A percentile compares a stretch with the other conserved stretches of the same genome.
Evolutionary conservation across 2,329 filamentous ascomycete genomes (phyloP).

Genomic region (Trichoderma pleuroti): DNA sequence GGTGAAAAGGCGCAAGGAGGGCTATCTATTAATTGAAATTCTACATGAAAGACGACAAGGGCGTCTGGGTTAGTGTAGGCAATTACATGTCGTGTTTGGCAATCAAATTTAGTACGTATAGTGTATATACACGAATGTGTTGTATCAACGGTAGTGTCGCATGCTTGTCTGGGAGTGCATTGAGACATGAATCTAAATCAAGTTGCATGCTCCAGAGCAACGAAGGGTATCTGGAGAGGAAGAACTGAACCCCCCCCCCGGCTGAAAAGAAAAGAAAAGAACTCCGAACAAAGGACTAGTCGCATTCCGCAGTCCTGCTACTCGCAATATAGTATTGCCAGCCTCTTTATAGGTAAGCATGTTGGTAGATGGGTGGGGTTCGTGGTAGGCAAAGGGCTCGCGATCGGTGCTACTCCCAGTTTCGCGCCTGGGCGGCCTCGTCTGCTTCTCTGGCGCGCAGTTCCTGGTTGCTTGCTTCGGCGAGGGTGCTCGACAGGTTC

Average conservation of each 20-base stretch:
- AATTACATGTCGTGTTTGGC: background rate
- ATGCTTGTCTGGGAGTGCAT: background rate
- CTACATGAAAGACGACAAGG: background rate
- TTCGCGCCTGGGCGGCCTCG: conserved; percentile 41
- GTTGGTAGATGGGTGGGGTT: background rate
- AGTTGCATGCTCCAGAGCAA: background rate
- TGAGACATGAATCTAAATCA: background rate
- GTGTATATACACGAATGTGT: background rate
- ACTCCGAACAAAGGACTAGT: background rate
- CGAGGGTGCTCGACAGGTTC: conserved; percentile 64
- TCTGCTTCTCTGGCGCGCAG: conserved; percentile 65
- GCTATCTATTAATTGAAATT: background rate
- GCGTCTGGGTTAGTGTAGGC: background rate
- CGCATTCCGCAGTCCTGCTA: background rate
- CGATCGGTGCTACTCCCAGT: conserved; percentile 32
- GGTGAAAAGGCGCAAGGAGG: background rate
- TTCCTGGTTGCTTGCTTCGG: conserved; percentile 65
- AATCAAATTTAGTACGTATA: background rate
- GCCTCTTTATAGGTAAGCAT: background rate
- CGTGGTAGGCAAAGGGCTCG: background rate
- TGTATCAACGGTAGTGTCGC: background rate
- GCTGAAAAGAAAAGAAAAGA: background rate
- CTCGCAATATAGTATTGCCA: background rate
- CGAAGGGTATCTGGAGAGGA: background rate
- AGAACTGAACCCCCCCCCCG: background rate